Base-by-base conservation (phyloP, 2,329 filamentous ascomycete genomes). In the Aureobasidium sp. region DNA sequence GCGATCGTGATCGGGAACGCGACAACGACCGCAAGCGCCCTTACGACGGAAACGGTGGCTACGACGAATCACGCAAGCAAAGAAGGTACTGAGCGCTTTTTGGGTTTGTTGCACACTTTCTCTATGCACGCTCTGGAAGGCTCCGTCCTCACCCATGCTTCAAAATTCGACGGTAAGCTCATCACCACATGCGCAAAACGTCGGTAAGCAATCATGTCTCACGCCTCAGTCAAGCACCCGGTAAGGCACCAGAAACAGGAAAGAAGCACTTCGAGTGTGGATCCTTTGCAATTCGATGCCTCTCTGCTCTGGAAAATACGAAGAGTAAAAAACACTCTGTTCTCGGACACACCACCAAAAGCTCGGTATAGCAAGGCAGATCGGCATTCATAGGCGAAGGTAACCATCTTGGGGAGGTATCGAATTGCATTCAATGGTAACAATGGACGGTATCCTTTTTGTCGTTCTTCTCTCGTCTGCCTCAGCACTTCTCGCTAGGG, bases 51-150 rank as follows among this genome's bases (percentile, higher is more conserved):
- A 47, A 63, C 10, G 67, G 74, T 76, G 87, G 88, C 70, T 91
- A 95, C 81, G 94, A 97, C 75, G 95, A 97, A 79, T 83, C 85
- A 59, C 85, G 88, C 71, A 84, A 82, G 72, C 85, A 87, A 76
- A 83, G 88, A 75, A 83, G 88, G 75, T 91, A 90, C 76, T 90
- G 80, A 78, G 65, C 54, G 36, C 38, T 15, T n/a, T 27, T 47
- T 45, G 48, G 60, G 50, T 64, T 55, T 64, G 60, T 64, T 64
- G 31, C 40, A 47, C 15, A 23, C 40, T 64, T 23, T 45, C 31
- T 45, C 16, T 40, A 27, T 20, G 43, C 38, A 27, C 51, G 51
- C 33, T 11, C 33, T 27, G 25, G 33, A 33, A 61, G 15, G 29
- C 33, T 47, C 40, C n/a, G 11, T n/a, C 38, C 7, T 40, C 20